phyloP scores from a whole-genome alignment of 345 rosid genomes.

The Luvunga scandens region DNA sequence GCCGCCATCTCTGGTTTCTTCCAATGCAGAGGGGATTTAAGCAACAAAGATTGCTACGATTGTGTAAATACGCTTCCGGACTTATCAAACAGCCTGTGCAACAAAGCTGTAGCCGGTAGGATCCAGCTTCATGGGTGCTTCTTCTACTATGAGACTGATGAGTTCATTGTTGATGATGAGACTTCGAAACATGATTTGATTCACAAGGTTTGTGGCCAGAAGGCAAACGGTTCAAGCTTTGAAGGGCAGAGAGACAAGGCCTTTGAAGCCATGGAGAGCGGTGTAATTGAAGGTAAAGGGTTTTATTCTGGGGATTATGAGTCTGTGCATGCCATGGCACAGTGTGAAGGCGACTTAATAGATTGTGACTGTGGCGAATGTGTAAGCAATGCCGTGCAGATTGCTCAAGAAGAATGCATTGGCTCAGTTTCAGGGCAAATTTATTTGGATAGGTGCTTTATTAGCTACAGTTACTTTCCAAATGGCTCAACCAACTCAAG shows the following conservation, averaged over 20 bases:
- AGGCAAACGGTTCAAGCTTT: conserved; percentile 37
- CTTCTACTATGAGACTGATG: conserved; percentile 48
- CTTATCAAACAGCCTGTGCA: conserved; percentile 38
- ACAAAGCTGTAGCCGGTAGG: conserved; percentile 45
- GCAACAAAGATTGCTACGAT: conserved; percentile 38
- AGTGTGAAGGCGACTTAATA: conserved; percentile 62
- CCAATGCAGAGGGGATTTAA: conserved; percentile 61
- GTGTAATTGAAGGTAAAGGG: conserved; percentile 37
- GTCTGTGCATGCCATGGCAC: conserved; percentile 45
- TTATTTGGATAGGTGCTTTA: conserved; percentile 53
- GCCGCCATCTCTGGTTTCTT: conserved; percentile 59
- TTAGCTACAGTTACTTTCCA: conserved; percentile 43
- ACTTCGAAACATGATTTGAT: conserved; percentile 28
- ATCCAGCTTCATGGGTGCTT: conserved; percentile 75
- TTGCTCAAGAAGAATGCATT: conserved; percentile 46
- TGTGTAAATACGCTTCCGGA: conserved; percentile 49
- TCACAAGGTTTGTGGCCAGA: conserved; percentile 50
- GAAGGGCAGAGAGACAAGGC: conserved; percentile 47
- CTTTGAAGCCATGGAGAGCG: conserved; percentile 37
- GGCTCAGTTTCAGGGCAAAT: conserved; percentile 49
- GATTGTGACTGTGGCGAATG: conserved; percentile 65
- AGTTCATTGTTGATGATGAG: conserved; percentile 23
- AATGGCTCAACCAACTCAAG: conserved; percentile 33
- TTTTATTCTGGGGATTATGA: conserved; percentile 39
- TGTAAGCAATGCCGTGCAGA: conserved; percentile 41